Conservation (phyloP, 345 rosid genomes). For the Eucalyptus urophylla region DNA sequence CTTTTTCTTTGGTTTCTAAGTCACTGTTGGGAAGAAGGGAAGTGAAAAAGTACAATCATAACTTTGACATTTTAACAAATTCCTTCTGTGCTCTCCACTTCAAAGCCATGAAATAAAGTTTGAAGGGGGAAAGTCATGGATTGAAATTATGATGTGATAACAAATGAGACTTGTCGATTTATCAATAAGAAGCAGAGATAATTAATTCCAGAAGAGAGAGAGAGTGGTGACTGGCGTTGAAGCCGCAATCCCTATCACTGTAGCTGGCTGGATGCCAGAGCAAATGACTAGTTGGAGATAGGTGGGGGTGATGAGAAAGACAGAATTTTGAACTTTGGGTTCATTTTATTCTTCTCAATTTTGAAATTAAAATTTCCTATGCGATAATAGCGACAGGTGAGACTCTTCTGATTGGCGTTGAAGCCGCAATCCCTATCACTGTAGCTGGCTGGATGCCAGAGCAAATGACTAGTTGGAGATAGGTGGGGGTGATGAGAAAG, state of each 20-base stretch:
- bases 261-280: not conserved
- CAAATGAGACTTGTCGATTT: not conserved
- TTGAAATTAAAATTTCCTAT: not conserved
- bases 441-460: no score
- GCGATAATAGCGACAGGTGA: not conserved
- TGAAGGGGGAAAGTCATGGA: not conserved
- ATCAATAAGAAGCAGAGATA: not conserved
- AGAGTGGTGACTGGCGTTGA: not conserved
- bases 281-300: not conserved
- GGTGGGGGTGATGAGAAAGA: not conserved
- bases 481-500: no score
- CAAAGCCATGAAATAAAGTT: not conserved
- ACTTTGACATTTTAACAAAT: not conserved
- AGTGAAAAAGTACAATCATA: not conserved
- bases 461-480: no score
- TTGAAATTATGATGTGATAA: not conserved
- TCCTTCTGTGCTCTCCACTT: not conserved
- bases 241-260: fast-evolving
- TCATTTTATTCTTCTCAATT: not conserved
- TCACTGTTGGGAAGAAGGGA: not conserved
- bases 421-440: no score
- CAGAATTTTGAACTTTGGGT: not conserved
- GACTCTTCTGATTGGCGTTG: not conserved
- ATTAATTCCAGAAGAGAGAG: no score
- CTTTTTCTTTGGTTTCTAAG: not conserved